Conservation (phyloP, 768 basidiomycete genomes). For the Tricholoma sp. region DNA sequence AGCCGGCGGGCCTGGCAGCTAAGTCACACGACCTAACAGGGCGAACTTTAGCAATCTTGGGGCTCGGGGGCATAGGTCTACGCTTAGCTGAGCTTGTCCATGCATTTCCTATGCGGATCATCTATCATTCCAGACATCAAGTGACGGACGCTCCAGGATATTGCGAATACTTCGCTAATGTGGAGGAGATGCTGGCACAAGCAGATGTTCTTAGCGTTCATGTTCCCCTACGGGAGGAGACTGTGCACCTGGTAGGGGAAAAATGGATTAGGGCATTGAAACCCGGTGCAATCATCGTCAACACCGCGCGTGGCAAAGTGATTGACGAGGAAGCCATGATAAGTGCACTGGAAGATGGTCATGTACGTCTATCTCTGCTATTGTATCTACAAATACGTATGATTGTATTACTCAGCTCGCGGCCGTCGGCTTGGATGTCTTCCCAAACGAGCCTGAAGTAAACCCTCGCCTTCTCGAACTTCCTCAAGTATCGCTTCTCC, state of each 20-base stretch:
- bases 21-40: constrained; percentile 60
- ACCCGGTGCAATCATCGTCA: constrained; percentile 72
- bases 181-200: constrained; percentile 59
- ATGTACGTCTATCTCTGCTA: constrained; percentile 47
- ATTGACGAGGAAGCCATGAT: constrained; percentile 88
- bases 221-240: constrained; percentile 73
- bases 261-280: constrained; percentile 74
- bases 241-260: constrained; percentile 69
- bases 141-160: constrained; percentile 58
- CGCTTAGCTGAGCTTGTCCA: constrained; percentile 67
- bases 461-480: constrained; percentile 78
- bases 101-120: constrained; percentile 84
- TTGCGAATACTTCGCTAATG: constrained; percentile 67
- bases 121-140: constrained; percentile 71
- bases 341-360: constrained; percentile 77
- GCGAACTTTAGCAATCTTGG: constrained; percentile 68
- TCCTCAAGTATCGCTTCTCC: constrained; percentile 79
- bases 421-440: constrained; percentile 83
- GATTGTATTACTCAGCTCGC: constrained; percentile 44
- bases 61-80: constrained; percentile 73
- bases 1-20: constrained; percentile 40
- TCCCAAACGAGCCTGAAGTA: constrained; percentile 77
- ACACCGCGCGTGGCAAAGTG: constrained; percentile 89
- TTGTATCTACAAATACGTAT: constrained; percentile 5
- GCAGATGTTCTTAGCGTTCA: constrained; percentile 86